phyloP scores from a whole-genome alignment of 2,329 filamentous ascomycete species.

The Paecilomyces niveus region DNA sequence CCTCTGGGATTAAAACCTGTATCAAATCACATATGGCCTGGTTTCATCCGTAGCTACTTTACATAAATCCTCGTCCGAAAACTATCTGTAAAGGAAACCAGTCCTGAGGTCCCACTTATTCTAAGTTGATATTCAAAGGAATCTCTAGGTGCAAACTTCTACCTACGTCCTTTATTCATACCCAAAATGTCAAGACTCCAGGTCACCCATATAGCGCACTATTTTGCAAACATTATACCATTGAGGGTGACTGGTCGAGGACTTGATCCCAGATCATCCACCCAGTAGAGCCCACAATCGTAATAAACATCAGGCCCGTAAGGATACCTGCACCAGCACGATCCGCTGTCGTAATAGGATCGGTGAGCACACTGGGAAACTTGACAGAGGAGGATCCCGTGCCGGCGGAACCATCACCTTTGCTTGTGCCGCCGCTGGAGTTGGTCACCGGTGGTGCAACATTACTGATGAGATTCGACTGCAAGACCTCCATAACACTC shows the following conservation, averaged over 20 bases:
- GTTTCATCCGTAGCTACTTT: too few relatives aligned
- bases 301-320: conserved; percentile 29
- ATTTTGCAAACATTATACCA: background rate
- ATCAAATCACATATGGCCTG: too few relatives aligned
- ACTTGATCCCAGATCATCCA: conserved; percentile 30
- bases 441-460: conserved; percentile 24
- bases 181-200: background rate
- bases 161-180: background rate
- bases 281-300: conserved; percentile 25
- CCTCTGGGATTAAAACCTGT: too few relatives aligned
- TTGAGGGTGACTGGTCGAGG: background rate
- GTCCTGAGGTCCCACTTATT: too few relatives aligned
- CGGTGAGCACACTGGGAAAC: conserved; percentile 4
- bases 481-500: conserved; percentile 28
- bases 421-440: conserved; percentile 24
- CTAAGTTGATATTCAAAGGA: too few relatives aligned
- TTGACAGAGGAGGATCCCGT: conserved; percentile 11
- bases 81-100: background rate
- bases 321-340: conserved; percentile 37
- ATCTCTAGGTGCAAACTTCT: background rate
- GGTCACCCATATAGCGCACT: background rate
- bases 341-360: conserved; percentile 26
- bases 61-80: background rate
- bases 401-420: conserved; percentile 19
- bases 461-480: conserved; percentile 23